Conservation (phyloP, 2,329 filamentous ascomycete genomes). For the Stachybotrys chartarum region DNA sequence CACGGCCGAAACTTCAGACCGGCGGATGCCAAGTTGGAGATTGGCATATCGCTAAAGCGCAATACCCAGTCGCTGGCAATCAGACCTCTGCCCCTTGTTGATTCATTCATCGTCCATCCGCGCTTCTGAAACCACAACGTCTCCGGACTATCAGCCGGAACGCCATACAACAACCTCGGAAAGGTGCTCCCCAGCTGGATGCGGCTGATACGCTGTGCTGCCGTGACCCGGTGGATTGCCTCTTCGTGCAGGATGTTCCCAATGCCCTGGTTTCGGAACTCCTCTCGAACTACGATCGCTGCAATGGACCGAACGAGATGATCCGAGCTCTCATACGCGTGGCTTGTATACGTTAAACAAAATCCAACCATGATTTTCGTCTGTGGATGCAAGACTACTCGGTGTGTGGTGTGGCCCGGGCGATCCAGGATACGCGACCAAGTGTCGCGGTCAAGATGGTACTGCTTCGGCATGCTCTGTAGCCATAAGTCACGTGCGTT, state of each 20-base stretch:
- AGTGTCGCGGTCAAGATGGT: constrained; percentile 33
- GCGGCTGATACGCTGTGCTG: constrained; percentile 40
- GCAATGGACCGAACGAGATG: constrained; percentile 49
- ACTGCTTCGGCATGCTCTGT: constrained; percentile 32
- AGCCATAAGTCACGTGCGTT: constrained; percentile 41
- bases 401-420: constrained; percentile 50
- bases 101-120: constrained; percentile 43
- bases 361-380: constrained; percentile 42
- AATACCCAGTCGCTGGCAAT: constrained; percentile 48
- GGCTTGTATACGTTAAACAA: constrained; percentile 54
- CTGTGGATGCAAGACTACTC: constrained; percentile 42
- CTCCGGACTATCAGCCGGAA: constrained; percentile 33
- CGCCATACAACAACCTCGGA: constrained; percentile 49
- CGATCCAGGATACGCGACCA: constrained; percentile 42
- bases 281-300: constrained; percentile 42
- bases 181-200: constrained; percentile 53
- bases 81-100: constrained; percentile 38
- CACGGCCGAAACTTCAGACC: constrained; percentile 38
- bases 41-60: constrained; percentile 41
- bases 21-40: constrained; percentile 28
- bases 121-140: constrained; percentile 47
- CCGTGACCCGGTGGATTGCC: constrained; percentile 40
- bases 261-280: constrained; percentile 41
- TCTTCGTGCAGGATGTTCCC: constrained; percentile 46
- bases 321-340: constrained; percentile 44